Evolutionary conservation across 2,329 filamentous ascomycete species (phyloP).

Genomic region (Ceratocystiopsis brevicomis): DNA sequence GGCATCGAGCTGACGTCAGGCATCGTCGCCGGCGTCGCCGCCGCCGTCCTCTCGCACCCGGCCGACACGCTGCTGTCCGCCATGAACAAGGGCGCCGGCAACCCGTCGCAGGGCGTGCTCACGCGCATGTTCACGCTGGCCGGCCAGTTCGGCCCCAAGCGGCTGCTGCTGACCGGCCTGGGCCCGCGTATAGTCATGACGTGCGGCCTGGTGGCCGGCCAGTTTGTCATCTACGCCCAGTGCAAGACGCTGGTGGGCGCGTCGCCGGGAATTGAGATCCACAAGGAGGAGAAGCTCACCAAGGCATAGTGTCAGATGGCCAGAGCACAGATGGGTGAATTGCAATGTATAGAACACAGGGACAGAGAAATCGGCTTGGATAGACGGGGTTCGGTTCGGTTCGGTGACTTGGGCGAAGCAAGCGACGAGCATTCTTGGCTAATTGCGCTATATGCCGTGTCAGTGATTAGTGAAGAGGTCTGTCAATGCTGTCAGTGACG

Average conservation of each 20-base stretch:
- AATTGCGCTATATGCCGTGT: no score
- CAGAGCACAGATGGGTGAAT: no score
- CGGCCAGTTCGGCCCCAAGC: conserved; percentile 29
- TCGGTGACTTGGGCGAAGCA: no score
- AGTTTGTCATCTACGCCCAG: conserved; percentile 37
- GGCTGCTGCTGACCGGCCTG: conserved; percentile 27
- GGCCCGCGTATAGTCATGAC: conserved; percentile 35
- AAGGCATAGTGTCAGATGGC: neutral
- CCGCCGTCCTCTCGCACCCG: conserved; percentile 74
- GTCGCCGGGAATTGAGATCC: conserved; percentile 31
- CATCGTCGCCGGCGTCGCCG: conserved; percentile 73
- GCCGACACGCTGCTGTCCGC: conserved; percentile 47
- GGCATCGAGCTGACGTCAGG: conserved; percentile 72
- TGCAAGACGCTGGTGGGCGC: conserved; percentile 34
- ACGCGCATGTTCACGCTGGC: conserved; percentile 33
- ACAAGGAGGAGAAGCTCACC: conserved; percentile 21
- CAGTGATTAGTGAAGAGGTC: no score
- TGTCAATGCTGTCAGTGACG: no score
- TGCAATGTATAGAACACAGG: no score
- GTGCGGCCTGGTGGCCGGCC: conserved; percentile 30
- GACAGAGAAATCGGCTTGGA: no score
- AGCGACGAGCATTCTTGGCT: no score
- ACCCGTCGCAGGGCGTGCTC: conserved; percentile 27
- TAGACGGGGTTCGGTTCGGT: no score
- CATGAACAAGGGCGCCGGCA: conserved; percentile 35